Evolutionary conservation across 352 stramenopile species (phyloP), one percentile per base, ranked within the genome.

Genomic region (Elongisporangium prolatum): DNA sequence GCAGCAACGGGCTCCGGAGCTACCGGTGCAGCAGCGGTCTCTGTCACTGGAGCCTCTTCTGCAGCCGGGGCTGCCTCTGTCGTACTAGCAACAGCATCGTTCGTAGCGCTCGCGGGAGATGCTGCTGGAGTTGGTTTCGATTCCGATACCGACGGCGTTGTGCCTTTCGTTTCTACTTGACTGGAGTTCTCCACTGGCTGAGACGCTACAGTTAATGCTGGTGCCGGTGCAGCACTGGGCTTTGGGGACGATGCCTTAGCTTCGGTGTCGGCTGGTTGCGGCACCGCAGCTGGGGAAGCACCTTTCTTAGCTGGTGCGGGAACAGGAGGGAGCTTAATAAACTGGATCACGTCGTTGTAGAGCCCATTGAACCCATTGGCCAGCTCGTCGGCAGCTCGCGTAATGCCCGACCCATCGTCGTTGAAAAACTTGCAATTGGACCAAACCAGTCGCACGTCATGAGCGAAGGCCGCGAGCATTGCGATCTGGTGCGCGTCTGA

Each of bases 381-480:
- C 11, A 94, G 67, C 21, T 88, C 74, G 44, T 89, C 81, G 14
- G 84, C 84, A 1, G 82, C 84, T 40, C 84, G 82, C 0, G 76
- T 80, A 47, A 94, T 91, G 3, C 84, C 84, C 4, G 84, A 94
- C 24, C 78, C 81, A 25, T 92, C 82, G 51, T 94, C 84, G 60
- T 94, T 94, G 51, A 91, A 94, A 16, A 88, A 61, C 58, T 88
- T 88, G 74, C 84, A 94, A 60, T 94, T 94, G 14, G 72, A 64
- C 84, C 84, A 94, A 47, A 94, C 83, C 3, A 90, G 74, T n/a
- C 78, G 82, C 58, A 94, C 71, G 52, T 94, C 84, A 24, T 88
- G 67, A 1, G 82, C 79, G 58, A 94, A 91, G 22, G 70, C 69
- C 2, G 28, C 28, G 28, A 40, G 28, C 28, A 40, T 40, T 40